phyloP scores from a whole-genome alignment of 116 monocot species.

The Posidonia oceanica region DNA sequence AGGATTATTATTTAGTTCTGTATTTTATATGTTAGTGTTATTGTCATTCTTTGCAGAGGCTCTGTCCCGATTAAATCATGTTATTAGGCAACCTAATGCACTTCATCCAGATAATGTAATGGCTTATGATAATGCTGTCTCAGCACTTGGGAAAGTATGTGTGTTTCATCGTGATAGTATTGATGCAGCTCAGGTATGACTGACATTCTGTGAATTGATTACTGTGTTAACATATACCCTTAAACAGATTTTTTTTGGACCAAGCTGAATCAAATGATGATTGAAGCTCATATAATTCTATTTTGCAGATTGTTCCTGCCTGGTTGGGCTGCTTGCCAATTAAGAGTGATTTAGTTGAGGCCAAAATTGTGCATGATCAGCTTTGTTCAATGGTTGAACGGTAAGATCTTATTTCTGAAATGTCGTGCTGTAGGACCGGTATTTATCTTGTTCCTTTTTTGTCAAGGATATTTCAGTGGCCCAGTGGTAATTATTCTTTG shows the following conservation, averaged over 20 bases:
- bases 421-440: not conserved
- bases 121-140: slow-evolving; percentile 99
- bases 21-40: not conserved
- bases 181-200: slow-evolving; percentile 60
- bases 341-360: slow-evolving; percentile 76
- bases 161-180: slow-evolving; percentile 70
- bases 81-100: slow-evolving; percentile 75
- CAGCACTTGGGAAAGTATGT: slow-evolving; percentile 92
- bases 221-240: too few species aligned
- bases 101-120: slow-evolving; percentile 66
- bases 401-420: slow-evolving; percentile 18
- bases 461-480: not conserved
- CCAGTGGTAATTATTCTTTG: not conserved
- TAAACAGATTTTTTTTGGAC: not conserved
- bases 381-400: slow-evolving; percentile 90
- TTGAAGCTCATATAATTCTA: not conserved
- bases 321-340: slow-evolving; percentile 94
- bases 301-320: slow-evolving; percentile 64
- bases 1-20: not conserved
- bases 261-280: not conserved
- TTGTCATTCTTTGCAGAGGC: slow-evolving; percentile 43
- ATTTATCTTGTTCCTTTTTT: not conserved
- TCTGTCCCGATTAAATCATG: slow-evolving; percentile 62
- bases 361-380: slow-evolving; percentile 89
- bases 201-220: not conserved